These are phyloP conservation scores for Trichopus zeylanicus DNA, from an alignment of 116 monocot species.

Conservation along the genomic window DNA sequence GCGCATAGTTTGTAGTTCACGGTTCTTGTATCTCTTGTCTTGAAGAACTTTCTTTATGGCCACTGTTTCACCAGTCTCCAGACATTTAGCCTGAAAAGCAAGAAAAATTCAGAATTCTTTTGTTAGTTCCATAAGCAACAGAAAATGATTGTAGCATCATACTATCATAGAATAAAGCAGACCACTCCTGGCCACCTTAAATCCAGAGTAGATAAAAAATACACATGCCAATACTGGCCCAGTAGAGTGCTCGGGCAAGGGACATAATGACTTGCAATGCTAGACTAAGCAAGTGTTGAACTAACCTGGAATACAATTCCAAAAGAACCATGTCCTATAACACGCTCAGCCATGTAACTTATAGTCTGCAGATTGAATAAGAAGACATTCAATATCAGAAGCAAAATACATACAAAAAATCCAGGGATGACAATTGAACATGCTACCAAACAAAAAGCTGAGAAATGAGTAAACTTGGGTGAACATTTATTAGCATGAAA, in stretches of 20 bases:
- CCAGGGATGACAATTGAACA: too few relatives aligned
- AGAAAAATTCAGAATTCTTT: too few relatives aligned
- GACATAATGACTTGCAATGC: too few relatives aligned
- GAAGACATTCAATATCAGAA: slow-evolving; percentile 1
- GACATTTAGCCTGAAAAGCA: slow-evolving; percentile 49
- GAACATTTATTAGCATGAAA: not conserved
- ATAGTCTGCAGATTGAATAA: slow-evolving; percentile 49
- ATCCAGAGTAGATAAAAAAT: too few relatives aligned
- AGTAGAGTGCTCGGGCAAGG: too few relatives aligned
- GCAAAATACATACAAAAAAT: not conserved
- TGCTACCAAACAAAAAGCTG: too few relatives aligned
- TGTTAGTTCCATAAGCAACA: too few relatives aligned
- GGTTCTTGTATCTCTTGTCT: slow-evolving; percentile 71
- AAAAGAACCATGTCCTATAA: slow-evolving; percentile 88
- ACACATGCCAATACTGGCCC: too few relatives aligned
- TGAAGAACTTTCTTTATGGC: slow-evolving; percentile 84
- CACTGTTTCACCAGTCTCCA: slow-evolving; percentile 69
- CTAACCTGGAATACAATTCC: slow-evolving; percentile 90
- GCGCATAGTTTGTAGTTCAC: slow-evolving; percentile 69
- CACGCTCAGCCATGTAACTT: slow-evolving; percentile 92
- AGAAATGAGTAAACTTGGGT: too few relatives aligned
- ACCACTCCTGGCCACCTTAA: too few relatives aligned
- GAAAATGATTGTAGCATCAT: too few relatives aligned
- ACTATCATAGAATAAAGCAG: too few relatives aligned
- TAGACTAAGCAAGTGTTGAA: not conserved